Conservation (phyloP, 164 flowering plant species). For the Taxillus chinensis region DNA sequence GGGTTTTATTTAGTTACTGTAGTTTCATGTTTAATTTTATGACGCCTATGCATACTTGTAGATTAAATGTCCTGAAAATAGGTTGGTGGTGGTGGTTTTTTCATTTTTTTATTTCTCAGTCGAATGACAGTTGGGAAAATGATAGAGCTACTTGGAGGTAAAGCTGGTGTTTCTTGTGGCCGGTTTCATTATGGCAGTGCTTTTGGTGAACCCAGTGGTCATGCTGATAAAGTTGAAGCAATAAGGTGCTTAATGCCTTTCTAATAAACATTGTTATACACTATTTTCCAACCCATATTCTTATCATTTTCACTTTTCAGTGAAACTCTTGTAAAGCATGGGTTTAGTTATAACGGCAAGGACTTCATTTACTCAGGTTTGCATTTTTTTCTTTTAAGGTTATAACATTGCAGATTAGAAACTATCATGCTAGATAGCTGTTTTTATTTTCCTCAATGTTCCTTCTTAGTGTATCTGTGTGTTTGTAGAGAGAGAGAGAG, state of each 20-base stretch:
- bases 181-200: slow-evolving; percentile 98
- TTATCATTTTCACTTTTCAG: slow-evolving; percentile 22
- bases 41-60: background rate
- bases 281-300: background rate
- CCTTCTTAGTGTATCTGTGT: too few relatives aligned
- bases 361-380: slow-evolving; percentile 90
- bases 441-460: too few relatives aligned
- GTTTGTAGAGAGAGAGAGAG: too few relatives aligned
- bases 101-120: slow-evolving; percentile 23
- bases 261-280: too few relatives aligned
- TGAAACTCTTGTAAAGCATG: slow-evolving; percentile 78
- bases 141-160: slow-evolving; percentile 98
- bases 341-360: slow-evolving; percentile 91
- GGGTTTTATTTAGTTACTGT: too few relatives aligned
- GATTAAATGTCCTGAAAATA: background rate
- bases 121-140: slow-evolving; percentile 99
- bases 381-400: background rate
- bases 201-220: slow-evolving; percentile 97
- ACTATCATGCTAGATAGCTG: background rate
- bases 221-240: slow-evolving; percentile 85
- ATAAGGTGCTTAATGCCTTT: slow-evolving; percentile 51
- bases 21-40: too few relatives aligned
- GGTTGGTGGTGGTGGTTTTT: background rate
- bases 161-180: slow-evolving; percentile 95
- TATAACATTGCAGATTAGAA: background rate